Percentiles rank a stretch among this genome's conserved stretches.
These are phyloP conservation scores for Fusarium sp. DNA, from an alignment of 2,329 filamentous ascomycete species.

Conservation along the genomic window DNA sequence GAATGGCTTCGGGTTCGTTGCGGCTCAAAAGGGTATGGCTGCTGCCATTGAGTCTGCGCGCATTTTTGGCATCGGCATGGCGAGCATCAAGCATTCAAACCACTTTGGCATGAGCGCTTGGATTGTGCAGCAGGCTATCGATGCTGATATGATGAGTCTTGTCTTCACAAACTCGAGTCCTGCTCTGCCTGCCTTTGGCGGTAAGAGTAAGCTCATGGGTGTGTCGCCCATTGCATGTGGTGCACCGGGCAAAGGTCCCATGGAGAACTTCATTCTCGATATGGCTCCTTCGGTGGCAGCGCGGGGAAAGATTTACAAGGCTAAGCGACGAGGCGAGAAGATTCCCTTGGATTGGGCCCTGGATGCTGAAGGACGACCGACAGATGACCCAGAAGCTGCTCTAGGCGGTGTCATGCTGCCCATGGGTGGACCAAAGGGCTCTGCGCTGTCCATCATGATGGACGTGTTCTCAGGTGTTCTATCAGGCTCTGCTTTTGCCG, in stretches of 20 bases:
- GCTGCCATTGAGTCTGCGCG: slow-evolving; percentile 77
- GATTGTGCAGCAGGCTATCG: slow-evolving; percentile 83
- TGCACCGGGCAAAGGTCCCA: slow-evolving; percentile 72
- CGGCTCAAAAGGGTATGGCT: slow-evolving; percentile 76
- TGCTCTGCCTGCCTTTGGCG: slow-evolving; percentile 80
- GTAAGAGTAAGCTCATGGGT: slow-evolving; percentile 77
- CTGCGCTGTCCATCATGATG: slow-evolving; percentile 86
- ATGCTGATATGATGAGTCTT: slow-evolving; percentile 78
- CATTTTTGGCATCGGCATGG: slow-evolving; percentile 80
- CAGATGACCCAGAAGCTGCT: slow-evolving; percentile 79
- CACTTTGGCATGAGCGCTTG: slow-evolving; percentile 89
- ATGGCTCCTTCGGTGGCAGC: slow-evolving; percentile 81
- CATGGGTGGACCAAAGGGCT: slow-evolving; percentile 89
- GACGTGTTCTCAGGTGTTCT: slow-evolving; percentile 87
- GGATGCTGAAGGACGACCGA: slow-evolving; percentile 77
- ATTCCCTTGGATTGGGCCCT: slow-evolving; percentile 83
- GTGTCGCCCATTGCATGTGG: slow-evolving; percentile 83
- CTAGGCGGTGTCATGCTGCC: slow-evolving; percentile 86
- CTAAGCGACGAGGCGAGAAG: slow-evolving; percentile 75
- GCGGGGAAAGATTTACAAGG: slow-evolving; percentile 81
- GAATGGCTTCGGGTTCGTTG: slow-evolving; percentile 83
- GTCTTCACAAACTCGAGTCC: slow-evolving; percentile 82
- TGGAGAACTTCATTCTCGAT: slow-evolving; percentile 76
- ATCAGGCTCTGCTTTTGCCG: slow-evolving; percentile 84
- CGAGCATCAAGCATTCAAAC: slow-evolving; percentile 81